Conservation (phyloP, 202 grass and related monocot species). For the Tripidium arundinaceum region DNA sequence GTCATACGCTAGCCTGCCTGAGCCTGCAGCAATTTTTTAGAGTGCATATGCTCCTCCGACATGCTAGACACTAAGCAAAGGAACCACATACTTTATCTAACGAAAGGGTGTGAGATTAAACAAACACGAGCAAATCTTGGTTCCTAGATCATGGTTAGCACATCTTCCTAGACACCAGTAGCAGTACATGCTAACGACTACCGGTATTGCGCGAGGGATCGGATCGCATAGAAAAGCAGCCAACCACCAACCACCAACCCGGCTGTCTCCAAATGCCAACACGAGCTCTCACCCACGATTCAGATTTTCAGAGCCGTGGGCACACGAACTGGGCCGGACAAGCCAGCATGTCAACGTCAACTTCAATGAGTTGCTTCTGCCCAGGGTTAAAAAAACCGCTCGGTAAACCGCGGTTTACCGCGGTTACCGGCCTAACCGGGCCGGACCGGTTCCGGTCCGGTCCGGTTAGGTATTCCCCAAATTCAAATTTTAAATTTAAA, state of each 20-base stretch:
- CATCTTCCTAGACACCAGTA: conserved; percentile 6
- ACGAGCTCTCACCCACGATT: background rate
- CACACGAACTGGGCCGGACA: conserved; percentile 5
- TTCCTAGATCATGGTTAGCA: conserved; percentile 18
- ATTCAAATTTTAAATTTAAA: too few species aligned
- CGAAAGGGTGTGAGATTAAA: too few species aligned
- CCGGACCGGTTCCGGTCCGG: too few species aligned
- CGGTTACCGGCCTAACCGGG: too few species aligned
- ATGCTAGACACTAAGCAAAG: conserved; percentile 22
- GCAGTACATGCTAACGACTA: conserved; percentile 36
- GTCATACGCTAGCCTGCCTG: background rate
- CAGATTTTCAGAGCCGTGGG: background rate
- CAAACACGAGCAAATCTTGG: conserved; percentile 33
- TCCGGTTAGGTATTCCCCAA: too few species aligned
- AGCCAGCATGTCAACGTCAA: conserved; percentile 19
- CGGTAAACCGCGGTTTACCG: too few species aligned
- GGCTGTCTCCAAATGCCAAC: conserved; percentile 10
- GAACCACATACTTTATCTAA: background rate
- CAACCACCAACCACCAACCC: conserved; percentile 7
- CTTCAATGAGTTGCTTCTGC: background rate
- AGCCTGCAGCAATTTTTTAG: background rate
- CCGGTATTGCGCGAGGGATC: background rate
- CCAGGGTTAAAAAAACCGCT: too few species aligned
- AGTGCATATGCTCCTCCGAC: background rate
- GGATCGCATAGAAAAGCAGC: background rate